A percentile compares a stretch with the other conserved stretches of the same genome.
Conservation (phyloP, 768 basidiomycete species). For the Pisolithus marmoratus region DNA sequence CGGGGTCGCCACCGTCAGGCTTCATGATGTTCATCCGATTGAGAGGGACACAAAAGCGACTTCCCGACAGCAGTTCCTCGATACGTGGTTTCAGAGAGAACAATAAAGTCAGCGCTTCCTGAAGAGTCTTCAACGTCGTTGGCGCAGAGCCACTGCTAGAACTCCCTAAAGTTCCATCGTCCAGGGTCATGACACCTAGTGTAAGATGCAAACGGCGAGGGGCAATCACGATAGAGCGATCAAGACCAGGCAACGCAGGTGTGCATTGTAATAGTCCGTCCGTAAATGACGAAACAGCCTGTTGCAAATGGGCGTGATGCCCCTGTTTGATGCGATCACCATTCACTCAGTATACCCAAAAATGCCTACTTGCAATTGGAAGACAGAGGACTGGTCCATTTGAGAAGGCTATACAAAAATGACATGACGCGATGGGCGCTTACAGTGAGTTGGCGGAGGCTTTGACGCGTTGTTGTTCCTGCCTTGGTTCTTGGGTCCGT, state of each 20-base stretch:
- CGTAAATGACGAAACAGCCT: slow-evolving; percentile 33
- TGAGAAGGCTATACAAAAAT: slow-evolving; percentile 1
- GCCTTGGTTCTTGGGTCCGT: slow-evolving; percentile 1
- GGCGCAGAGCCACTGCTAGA: background rate
- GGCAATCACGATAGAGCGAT: slow-evolving; percentile 52
- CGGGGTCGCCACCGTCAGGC: slow-evolving; percentile 29
- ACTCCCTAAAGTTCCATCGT: slow-evolving; percentile 11
- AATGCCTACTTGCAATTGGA: slow-evolving; percentile 28
- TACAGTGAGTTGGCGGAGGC: slow-evolving; percentile 21
- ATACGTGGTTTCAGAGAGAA: slow-evolving; percentile 34
- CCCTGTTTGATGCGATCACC: slow-evolving; percentile 22
- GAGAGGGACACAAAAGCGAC: slow-evolving; percentile 36
- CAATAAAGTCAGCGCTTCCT: slow-evolving; percentile 40
- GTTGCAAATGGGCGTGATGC: slow-evolving; percentile 36
- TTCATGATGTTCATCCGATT: slow-evolving; percentile 46
- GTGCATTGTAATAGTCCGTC: slow-evolving; percentile 12
- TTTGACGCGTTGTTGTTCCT: background rate
- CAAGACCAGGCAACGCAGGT: slow-evolving; percentile 44
- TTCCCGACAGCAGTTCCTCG: slow-evolving; percentile 31
- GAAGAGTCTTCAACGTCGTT: slow-evolving; percentile 25
- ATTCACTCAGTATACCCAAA: slow-evolving; percentile 12
- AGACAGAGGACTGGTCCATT: slow-evolving; percentile 23
- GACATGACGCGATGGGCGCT: slow-evolving; percentile 4
- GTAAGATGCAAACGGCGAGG: slow-evolving; percentile 64
- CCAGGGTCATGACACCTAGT: slow-evolving; percentile 66